A percentile compares a stretch with the other conserved stretches of the same genome.
These are phyloP conservation scores for Otatea glauca DNA, from an alignment of 176 grass and related monocot genomes.

Conservation along the genomic window DNA sequence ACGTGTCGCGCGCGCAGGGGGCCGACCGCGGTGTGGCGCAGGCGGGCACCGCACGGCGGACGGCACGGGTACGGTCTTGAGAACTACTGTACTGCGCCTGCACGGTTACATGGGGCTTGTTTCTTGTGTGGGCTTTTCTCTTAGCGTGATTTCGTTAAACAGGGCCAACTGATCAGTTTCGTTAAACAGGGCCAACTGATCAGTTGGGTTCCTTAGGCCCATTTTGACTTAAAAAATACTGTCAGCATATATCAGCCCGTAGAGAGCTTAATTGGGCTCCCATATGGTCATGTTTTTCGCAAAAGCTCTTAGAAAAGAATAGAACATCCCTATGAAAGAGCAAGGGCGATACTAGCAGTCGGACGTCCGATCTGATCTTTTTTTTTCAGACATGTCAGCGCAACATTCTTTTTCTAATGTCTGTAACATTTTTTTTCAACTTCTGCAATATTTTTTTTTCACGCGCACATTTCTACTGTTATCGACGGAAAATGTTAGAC, in stretches of 20 bases:
- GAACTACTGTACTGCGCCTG: neutral
- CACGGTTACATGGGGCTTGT: neutral
- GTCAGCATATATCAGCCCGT: neutral
- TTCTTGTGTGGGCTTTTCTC: neutral
- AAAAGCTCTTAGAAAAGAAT: neutral
- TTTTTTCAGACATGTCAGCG: too few species aligned
- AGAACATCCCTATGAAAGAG: too few species aligned
- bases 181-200: neutral
- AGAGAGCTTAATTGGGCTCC: neutral
- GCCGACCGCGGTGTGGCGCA: neutral
- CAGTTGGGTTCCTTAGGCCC: neutral
- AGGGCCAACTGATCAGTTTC: neutral
- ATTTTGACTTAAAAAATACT: neutral
- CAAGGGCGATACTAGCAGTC: too few species aligned
- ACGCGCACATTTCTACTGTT: too few species aligned
- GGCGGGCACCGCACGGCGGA: neutral
- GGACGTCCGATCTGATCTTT: too few species aligned
- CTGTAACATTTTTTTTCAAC: too few species aligned
- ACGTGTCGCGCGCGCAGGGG: conserved; percentile 30
- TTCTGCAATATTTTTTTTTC: too few species aligned
- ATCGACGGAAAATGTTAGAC: too few species aligned
- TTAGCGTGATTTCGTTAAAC: neutral
- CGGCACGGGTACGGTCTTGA: too few species aligned
- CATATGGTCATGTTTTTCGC: neutral
- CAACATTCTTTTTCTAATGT: too few species aligned